Evolutionary conservation across 768 basidiomycete genomes (phyloP).

Genomic region (Tricholoma flavovirens): DNA sequence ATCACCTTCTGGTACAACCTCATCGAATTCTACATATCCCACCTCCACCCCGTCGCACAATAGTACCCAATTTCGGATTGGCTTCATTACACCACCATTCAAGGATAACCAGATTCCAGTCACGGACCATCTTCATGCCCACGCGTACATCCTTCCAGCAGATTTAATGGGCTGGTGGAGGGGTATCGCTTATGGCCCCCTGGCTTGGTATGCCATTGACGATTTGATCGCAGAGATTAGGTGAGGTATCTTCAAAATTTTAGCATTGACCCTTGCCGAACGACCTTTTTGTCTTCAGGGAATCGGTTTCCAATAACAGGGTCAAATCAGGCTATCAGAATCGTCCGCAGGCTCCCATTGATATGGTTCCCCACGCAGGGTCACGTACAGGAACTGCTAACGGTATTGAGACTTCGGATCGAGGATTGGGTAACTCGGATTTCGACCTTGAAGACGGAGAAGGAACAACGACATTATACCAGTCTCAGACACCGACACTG

Average conservation of each 20-base stretch:
- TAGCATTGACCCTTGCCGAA: not conserved
- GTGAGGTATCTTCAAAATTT: conserved; percentile 32
- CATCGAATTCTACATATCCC: conserved; percentile 11
- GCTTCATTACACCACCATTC: conserved; percentile 77
- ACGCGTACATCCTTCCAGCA: conserved; percentile 62
- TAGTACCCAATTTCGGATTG: conserved; percentile 49
- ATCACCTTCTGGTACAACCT: conserved; percentile 30
- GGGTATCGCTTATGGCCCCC: conserved; percentile 54
- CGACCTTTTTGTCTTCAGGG: conserved; percentile 36
- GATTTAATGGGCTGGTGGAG: conserved; percentile 74
- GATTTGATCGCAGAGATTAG: conserved; percentile 80
- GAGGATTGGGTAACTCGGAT: conserved; percentile 39
- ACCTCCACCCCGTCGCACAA: conserved; percentile 22
- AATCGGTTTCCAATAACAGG: conserved; percentile 77
- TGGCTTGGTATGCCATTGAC: conserved; percentile 74
- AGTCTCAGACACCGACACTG: conserved; percentile 23
- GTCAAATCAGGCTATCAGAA: conserved; percentile 71
- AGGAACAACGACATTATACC: conserved; percentile 16
- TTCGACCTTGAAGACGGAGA: conserved; percentile 40
- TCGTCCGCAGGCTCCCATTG: conserved; percentile 59
- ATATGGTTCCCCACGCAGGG: conserved; percentile 67
- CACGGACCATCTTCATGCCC: conserved; percentile 73
- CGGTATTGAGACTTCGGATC: conserved; percentile 56
- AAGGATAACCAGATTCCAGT: conserved; percentile 74
- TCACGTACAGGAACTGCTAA: conserved; percentile 59